Base-by-base conservation (phyloP, 345 rosid genomes). In the sweet orange (Citrus sinensis) region DNA sequence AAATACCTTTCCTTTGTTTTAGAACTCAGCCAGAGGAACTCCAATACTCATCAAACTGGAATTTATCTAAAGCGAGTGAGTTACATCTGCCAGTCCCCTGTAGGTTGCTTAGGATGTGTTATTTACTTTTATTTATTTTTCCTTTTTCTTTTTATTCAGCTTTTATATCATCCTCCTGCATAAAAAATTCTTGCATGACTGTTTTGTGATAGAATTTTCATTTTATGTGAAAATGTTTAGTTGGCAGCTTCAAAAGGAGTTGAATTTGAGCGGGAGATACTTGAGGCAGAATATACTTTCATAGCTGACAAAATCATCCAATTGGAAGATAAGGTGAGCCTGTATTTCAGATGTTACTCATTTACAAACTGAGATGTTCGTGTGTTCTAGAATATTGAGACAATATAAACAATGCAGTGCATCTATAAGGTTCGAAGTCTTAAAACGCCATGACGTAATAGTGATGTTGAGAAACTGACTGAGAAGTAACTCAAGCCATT, bases 271-370 rank as follows among this genome's bases (percentile, higher is more conserved):
- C 87, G 78, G 73, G 95, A 92, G 85, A 84, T 92, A 76, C 93
- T 93, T 68, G 93, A 93, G 80, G 92, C 92, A 25, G 98, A 95
- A 84, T 84, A 82, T 86, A 87, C 92, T 73, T 83, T 90, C 79
- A 71, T 92, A 60, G 80, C 87, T 78, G 94, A 92, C 81, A 93
- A 93, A 81, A 85, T 89, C 67, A 82, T 72, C 69, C 83, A 80
- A 63, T 83, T 91, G 84, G 92, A 90, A 83, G 90, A 88, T 73
- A 90, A 93, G 98, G 98, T 93, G 82, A 76, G 91, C 73, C 81
- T 73, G 14, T 8, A 11, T 39, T 56, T 82, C 54, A n/a, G 30
- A 32, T 27, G 19, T 30, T 7, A 69, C 25, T n/a, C 25, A 51
- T 63, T 75, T 39, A 37, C 9, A 9, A 67, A 58, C 65, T 64